A percentile compares a stretch with the other conserved stretches of the same genome.
phyloP scores from a whole-genome alignment of 2,329 filamentous ascomycete genomes.

The Aspergillus sp. region DNA sequence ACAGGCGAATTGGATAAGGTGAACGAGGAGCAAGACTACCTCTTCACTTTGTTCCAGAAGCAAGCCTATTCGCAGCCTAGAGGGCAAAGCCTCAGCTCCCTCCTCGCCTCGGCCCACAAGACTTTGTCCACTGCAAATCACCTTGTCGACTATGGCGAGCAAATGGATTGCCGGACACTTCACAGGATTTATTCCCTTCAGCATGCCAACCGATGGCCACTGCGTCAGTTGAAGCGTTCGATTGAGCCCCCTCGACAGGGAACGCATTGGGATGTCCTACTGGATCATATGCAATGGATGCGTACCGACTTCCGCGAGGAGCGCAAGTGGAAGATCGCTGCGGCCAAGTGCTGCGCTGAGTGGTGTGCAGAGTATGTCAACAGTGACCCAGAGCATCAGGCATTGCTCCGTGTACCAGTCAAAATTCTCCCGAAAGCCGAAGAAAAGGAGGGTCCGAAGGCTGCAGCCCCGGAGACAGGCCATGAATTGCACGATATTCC shows the following conservation, averaged over 20 bases:
- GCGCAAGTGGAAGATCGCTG: constrained; percentile 80
- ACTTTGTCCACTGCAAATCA: constrained; percentile 80
- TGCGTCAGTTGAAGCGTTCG: constrained; percentile 78
- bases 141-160: constrained; percentile 71
- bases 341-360: constrained; percentile 68
- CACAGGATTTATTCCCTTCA: constrained; percentile 84
- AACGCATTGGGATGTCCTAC: constrained; percentile 74
- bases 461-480: constrained; percentile 23
- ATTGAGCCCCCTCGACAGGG: constrained; percentile 67
- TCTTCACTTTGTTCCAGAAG: constrained; percentile 56
- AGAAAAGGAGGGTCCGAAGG: constrained; percentile 17
- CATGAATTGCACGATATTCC: constrained; percentile 23
- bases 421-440: constrained; percentile 22
- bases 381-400: constrained; percentile 53
- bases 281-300: constrained; percentile 97
- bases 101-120: constrained; percentile 77
- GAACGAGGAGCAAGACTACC: constrained; percentile 48
- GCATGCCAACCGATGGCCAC: constrained; percentile 82
- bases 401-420: constrained; percentile 56
- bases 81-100: constrained; percentile 51
- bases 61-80: constrained; percentile 47
- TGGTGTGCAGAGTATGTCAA: constrained; percentile 77
- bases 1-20: constrained; percentile 36
- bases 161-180: constrained; percentile 77
- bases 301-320: constrained; percentile 91